Evolutionary conservation across 2,329 filamentous ascomycete species (phyloP).

Genomic region (Cryphonectria radicalis): DNA sequence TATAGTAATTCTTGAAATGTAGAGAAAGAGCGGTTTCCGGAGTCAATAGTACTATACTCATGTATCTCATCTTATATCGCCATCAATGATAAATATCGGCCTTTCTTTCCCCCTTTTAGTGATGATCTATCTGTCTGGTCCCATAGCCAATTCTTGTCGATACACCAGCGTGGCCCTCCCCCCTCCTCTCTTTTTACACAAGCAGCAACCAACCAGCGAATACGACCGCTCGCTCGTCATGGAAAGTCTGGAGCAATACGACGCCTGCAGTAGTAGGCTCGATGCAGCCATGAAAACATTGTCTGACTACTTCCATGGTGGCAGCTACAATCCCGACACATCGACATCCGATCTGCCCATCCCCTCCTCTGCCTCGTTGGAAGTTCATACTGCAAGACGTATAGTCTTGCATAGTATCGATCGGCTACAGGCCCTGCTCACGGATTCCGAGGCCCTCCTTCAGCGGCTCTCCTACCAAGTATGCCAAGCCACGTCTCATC

Average conservation of each 20-base stretch:
- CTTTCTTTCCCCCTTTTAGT: not conserved
- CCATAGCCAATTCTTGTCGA: not conserved
- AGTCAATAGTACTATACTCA: too few species aligned
- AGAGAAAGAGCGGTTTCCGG: not conserved
- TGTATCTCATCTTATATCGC: not conserved
- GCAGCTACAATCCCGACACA: not conserved
- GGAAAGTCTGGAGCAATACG: not conserved
- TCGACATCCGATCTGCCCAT: not conserved
- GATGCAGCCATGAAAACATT: not conserved
- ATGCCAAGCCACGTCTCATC: not conserved
- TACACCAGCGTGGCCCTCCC: too few species aligned
- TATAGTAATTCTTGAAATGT: too few species aligned
- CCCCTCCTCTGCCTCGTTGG: not conserved
- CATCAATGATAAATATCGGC: not conserved
- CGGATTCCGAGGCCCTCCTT: not conserved
- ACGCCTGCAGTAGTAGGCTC: not conserved
- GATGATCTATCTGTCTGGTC: not conserved
- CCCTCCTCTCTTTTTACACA: not conserved
- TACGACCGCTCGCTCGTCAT: not conserved
- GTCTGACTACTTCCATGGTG: not conserved
- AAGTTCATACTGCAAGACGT: not conserved
- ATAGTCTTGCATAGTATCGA: not conserved
- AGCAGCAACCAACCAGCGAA: not conserved
- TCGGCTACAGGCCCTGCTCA: not conserved
- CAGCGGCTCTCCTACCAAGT: not conserved